These are phyloP conservation scores for Fusarium ramigenum DNA, from an alignment of 2,329 filamentous ascomycete species.

Conservation along the genomic window DNA sequence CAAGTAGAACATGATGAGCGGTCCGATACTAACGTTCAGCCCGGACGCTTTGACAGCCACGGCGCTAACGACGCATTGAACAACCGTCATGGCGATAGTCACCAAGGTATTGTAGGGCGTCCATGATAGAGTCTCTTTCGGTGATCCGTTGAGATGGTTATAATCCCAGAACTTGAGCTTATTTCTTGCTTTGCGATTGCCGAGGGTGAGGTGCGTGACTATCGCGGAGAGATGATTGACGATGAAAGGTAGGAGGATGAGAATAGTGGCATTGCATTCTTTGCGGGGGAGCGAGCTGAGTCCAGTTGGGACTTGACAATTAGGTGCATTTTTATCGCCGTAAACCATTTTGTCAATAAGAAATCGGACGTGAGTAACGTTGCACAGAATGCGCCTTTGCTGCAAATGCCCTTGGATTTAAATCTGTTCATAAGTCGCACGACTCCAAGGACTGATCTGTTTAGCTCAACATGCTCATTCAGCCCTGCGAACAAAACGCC, in stretches of 20 bases:
- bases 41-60: background rate
- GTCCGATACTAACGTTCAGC: background rate
- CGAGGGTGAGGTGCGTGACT: background rate
- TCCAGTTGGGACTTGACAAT: background rate
- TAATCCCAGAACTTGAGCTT: background rate
- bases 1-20: background rate
- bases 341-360: background rate
- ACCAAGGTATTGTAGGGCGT: background rate
- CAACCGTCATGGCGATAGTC: background rate
- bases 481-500: background rate
- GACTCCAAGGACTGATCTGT: too few relatives aligned
- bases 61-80: background rate
- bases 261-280: background rate
- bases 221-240: background rate
- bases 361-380: background rate
- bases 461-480: background rate
- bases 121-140: background rate
- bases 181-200: background rate
- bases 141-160: background rate
- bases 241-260: background rate
- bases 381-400: background rate
- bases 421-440: background rate
- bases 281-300: background rate
- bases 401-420: background rate
- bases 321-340: background rate